Percentiles rank a stretch among this genome's conserved stretches.
Evolutionary conservation across 176 grass and related monocot species (phyloP).

Genomic region (Lolium perenne): DNA sequence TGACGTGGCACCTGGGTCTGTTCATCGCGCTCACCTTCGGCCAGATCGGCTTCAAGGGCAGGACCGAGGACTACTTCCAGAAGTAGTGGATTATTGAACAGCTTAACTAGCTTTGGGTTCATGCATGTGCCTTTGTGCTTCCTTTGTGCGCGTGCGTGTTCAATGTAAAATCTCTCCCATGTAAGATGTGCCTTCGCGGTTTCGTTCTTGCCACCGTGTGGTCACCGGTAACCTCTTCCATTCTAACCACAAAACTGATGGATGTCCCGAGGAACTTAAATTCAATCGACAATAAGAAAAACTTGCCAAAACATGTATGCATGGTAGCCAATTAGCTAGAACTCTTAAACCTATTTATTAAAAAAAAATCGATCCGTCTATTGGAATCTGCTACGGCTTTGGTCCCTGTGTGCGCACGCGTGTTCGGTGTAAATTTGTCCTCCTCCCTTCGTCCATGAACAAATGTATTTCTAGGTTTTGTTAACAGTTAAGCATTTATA

Average conservation of each 20-base stretch:
- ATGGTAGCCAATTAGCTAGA: not conserved
- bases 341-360: too few relatives aligned
- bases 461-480: too few relatives aligned
- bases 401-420: not conserved
- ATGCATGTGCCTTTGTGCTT: conserved; percentile 10
- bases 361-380: too few relatives aligned
- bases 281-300: not conserved
- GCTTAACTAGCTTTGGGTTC: not conserved
- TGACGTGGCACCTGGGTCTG: conserved; percentile 89
- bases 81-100: conserved; percentile 41
- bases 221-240: not conserved
- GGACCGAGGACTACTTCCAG: conserved; percentile 90
- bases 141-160: conserved; percentile 7
- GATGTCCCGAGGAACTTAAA: not conserved
- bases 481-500: too few relatives aligned
- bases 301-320: not conserved
- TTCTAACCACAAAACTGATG: not conserved
- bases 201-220: not conserved
- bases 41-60: conserved; percentile 99
- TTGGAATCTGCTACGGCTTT: too few relatives aligned
- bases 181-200: not conserved
- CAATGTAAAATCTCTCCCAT: conserved; percentile 20
- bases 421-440: conserved; percentile 9
- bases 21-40: conserved; percentile 92
- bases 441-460: too few relatives aligned